A percentile compares a stretch with the other conserved stretches of the same genome.
Conservation (phyloP, 2,329 filamentous ascomycete genomes). For the Sporothrix euskadiensis region DNA sequence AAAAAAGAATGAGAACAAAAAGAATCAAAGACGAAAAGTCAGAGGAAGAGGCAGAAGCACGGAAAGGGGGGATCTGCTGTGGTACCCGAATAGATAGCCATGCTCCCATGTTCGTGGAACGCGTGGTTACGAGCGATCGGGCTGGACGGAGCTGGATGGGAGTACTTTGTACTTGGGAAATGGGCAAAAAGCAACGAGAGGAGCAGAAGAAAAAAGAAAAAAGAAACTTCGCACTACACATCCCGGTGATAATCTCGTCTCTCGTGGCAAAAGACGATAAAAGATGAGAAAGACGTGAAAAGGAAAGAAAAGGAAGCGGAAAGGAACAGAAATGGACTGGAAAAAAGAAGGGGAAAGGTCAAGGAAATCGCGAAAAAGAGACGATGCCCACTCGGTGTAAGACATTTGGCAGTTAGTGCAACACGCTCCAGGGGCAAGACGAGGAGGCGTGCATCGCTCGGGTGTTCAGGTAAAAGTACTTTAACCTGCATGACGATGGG, state of each 20-base stretch:
- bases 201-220: not conserved
- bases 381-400: slow-evolving; percentile 1
- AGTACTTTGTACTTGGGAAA: not conserved
- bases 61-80: not conserved
- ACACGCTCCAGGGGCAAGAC: slow-evolving; percentile 8
- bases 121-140: not conserved
- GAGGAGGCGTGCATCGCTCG: not conserved
- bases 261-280: slow-evolving; percentile 15
- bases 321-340: not conserved
- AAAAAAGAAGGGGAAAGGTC: not conserved
- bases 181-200: not conserved
- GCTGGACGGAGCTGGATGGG: not conserved
- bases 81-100: slow-evolving; percentile 12
- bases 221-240: not conserved
- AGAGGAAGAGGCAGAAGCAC: not conserved
- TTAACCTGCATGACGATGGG: not conserved
- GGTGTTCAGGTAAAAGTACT: not conserved
- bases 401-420: slow-evolving; percentile 20
- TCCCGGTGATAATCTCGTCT: slow-evolving; percentile 7
- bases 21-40: not conserved
- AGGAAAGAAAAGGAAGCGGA: not conserved
- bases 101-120: slow-evolving; percentile 14
- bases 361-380: slow-evolving; percentile 3
- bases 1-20: not conserved
- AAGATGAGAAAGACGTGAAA: not conserved